Conservation (phyloP, 2,329 filamentous ascomycete species). For the Pestalotiopsis sp. region DNA sequence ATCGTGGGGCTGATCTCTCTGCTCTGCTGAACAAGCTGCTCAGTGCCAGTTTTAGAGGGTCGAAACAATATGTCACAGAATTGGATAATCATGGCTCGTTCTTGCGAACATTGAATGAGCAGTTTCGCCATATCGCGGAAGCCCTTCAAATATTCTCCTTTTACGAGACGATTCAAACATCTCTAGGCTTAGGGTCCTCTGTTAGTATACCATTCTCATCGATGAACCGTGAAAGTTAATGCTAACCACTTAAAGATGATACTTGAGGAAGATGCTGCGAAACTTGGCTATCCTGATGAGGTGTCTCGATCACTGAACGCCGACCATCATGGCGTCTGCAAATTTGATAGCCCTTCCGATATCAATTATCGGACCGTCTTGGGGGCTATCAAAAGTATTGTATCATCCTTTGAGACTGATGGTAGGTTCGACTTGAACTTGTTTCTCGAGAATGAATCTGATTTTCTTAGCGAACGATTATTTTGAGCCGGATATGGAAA, state of each 20-base stretch:
- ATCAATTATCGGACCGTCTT: slow-evolving; percentile 14
- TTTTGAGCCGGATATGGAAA: not conserved
- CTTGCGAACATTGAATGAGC: slow-evolving; percentile 15
- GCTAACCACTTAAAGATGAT: slow-evolving; percentile 5
- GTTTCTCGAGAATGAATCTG: not conserved
- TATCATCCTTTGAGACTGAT: not conserved
- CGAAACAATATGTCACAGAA: slow-evolving; percentile 15
- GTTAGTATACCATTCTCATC: not conserved
- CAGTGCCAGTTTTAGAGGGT: slow-evolving; percentile 12
- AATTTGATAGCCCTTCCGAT: slow-evolving; percentile 13
- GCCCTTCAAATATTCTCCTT: slow-evolving; percentile 17
- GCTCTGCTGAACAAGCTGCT: slow-evolving; percentile 12
- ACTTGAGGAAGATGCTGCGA: slow-evolving; percentile 13
- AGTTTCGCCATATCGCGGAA: slow-evolving; percentile 16
- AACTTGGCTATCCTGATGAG: slow-evolving; percentile 16
- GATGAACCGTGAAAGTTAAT: not conserved
- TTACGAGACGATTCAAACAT: slow-evolving; percentile 17
- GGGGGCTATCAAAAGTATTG: slow-evolving; percentile 11
- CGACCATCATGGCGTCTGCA: slow-evolving; percentile 15
- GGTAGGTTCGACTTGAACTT: not conserved
- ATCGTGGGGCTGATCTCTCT: slow-evolving; percentile 14
- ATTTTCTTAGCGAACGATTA: not conserved
- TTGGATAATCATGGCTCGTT: slow-evolving; percentile 10
- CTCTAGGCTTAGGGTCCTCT: slow-evolving; percentile 8
- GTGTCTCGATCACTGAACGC: slow-evolving; percentile 13